These are phyloP conservation scores for Thyridium curvatum DNA, from an alignment of 2,329 filamentous ascomycete genomes.

Conservation along the genomic window DNA sequence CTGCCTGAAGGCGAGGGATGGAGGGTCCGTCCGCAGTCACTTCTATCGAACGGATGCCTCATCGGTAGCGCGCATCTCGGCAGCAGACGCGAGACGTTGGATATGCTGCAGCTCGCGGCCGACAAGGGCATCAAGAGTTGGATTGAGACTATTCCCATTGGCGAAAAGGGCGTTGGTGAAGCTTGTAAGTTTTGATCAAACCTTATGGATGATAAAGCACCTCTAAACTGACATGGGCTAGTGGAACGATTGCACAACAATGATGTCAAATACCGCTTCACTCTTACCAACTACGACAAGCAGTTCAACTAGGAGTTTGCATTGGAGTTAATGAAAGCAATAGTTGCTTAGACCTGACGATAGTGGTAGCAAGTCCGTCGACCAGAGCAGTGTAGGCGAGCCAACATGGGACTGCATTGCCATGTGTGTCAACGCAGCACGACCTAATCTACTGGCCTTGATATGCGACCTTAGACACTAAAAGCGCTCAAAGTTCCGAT, in stretches of 20 bases:
- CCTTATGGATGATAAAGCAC: too few species aligned
- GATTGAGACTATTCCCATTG: slow-evolving; percentile 70
- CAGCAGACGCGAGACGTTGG: slow-evolving; percentile 61
- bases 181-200: slow-evolving; percentile 15
- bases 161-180: slow-evolving; percentile 62
- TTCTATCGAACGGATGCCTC: slow-evolving; percentile 68
- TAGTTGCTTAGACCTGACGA: too few species aligned
- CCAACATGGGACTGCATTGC: too few species aligned
- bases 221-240: slow-evolving; percentile 15
- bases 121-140: slow-evolving; percentile 64
- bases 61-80: slow-evolving; percentile 68
- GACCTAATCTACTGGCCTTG: too few species aligned
- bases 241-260: slow-evolving; percentile 64
- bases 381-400: too few species aligned
- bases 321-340: too few species aligned
- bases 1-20: slow-evolving; percentile 72
- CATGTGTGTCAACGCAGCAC: too few species aligned
- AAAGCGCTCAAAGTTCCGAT: too few species aligned
- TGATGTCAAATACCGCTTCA: slow-evolving; percentile 70
- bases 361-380: too few species aligned
- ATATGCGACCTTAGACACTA: too few species aligned
- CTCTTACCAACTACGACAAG: slow-evolving; percentile 64
- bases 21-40: slow-evolving; percentile 65
- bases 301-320: slow-evolving; percentile 5
- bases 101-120: slow-evolving; percentile 66